These are phyloP conservation scores for Dichotomopilus funicola DNA, from an alignment of 2,329 filamentous ascomycete genomes.

Conservation along the genomic window DNA sequence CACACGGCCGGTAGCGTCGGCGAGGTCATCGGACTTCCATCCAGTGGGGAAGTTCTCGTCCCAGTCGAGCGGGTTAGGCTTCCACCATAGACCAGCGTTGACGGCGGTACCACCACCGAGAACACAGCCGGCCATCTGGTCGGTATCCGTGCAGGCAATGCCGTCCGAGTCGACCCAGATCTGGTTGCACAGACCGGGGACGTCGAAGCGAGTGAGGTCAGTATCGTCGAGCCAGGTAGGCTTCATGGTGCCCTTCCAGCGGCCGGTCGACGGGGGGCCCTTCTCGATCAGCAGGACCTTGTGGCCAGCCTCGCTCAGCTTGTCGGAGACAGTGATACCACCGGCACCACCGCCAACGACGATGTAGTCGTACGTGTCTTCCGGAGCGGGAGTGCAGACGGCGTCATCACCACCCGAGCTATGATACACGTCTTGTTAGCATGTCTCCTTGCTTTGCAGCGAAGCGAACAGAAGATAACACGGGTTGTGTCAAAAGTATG, in stretches of 20 bases:
- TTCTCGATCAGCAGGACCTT: slow-evolving; percentile 59
- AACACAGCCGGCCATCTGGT: slow-evolving; percentile 66
- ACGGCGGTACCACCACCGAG: slow-evolving; percentile 61
- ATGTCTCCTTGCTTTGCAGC: too few species aligned
- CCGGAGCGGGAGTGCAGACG: slow-evolving; percentile 18
- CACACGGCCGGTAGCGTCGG: slow-evolving; percentile 51
- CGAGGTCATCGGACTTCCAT: slow-evolving; percentile 62
- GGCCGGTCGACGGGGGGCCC: slow-evolving; percentile 55
- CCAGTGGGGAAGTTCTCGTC: slow-evolving; percentile 65
- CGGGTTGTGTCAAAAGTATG: too few species aligned
- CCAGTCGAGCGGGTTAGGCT: slow-evolving; percentile 59
- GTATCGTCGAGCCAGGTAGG: slow-evolving; percentile 56
- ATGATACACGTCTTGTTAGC: neutral
- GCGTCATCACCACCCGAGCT: slow-evolving; percentile 6
- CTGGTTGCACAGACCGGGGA: slow-evolving; percentile 65
- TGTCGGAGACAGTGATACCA: slow-evolving; percentile 55
- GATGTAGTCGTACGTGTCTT: slow-evolving; percentile 52
- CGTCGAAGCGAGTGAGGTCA: slow-evolving; percentile 62
- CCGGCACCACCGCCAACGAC: slow-evolving; percentile 57
- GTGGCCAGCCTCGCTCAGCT: slow-evolving; percentile 57
- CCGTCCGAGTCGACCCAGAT: slow-evolving; percentile 59
- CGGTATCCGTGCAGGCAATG: slow-evolving; percentile 62
- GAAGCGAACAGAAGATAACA: too few species aligned
- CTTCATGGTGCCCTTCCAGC: slow-evolving; percentile 56
- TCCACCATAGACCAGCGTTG: slow-evolving; percentile 65